These are phyloP conservation scores for Boeremia lycopersici DNA, from an alignment of 2,329 filamentous ascomycete species.

Conservation along the genomic window DNA sequence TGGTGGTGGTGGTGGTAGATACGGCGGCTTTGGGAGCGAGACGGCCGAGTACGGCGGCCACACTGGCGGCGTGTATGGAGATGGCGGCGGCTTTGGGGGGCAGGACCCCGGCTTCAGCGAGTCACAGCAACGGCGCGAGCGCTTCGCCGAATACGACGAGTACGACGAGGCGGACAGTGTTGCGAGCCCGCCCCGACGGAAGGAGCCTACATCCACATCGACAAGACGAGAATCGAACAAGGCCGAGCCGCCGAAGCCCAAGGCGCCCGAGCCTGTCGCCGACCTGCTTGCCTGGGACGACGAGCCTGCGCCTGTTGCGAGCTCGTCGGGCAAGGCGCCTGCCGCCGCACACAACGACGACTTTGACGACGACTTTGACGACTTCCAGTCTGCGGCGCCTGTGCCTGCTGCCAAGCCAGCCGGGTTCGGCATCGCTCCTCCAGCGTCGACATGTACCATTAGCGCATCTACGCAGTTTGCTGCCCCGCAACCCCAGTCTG, in stretches of 20 bases:
- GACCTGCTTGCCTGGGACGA: slow-evolving; percentile 92
- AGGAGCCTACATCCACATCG: slow-evolving; percentile 49
- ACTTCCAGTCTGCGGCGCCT: slow-evolving; percentile 84
- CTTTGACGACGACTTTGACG: slow-evolving; percentile 90
- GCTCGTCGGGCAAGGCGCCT: slow-evolving; percentile 54
- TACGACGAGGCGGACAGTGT: slow-evolving; percentile 74
- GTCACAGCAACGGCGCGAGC: slow-evolving; percentile 67
- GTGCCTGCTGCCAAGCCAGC: slow-evolving; percentile 66
- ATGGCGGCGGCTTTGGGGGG: slow-evolving; percentile 91
- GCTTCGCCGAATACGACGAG: slow-evolving; percentile 97
- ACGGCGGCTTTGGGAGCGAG: slow-evolving; percentile 85
- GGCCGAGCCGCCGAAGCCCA: slow-evolving; percentile 72
- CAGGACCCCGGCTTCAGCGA: slow-evolving; percentile 71
- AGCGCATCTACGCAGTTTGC: slow-evolving; percentile 73
- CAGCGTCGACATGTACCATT: slow-evolving; percentile 52
- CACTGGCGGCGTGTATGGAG: slow-evolving; percentile 83
- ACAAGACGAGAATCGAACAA: slow-evolving; percentile 61
- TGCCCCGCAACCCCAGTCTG: slow-evolving; percentile 83
- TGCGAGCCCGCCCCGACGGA: slow-evolving; percentile 59
- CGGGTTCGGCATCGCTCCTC: slow-evolving; percentile 51
- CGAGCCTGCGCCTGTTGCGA: slow-evolving; percentile 63
- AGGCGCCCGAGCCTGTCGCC: slow-evolving; percentile 74
- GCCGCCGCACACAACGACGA: slow-evolving; percentile 49
- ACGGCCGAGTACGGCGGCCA: slow-evolving; percentile 66
- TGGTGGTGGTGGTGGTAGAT: slow-evolving; percentile 62